Conservation (phyloP, 345 rosid genomes). For the Aurinia saxatilis region DNA sequence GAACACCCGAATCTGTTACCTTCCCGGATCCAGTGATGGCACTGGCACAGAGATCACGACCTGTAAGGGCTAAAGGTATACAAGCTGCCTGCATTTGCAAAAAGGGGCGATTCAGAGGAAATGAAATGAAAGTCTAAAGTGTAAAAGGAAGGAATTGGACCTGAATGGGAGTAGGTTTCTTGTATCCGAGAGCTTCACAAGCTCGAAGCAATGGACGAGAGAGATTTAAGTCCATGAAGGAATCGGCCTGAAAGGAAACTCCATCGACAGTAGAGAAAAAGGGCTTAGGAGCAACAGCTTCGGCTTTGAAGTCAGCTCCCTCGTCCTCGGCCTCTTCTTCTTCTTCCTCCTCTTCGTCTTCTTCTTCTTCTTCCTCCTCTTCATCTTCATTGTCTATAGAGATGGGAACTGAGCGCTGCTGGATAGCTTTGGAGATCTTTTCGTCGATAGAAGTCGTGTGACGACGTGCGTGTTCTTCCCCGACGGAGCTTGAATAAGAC, state of each 20-base stretch:
- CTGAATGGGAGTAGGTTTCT: slow-evolving; percentile 95
- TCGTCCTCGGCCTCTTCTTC: slow-evolving; percentile 70
- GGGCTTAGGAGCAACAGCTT: slow-evolving; percentile 37
- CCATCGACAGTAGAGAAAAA: slow-evolving; percentile 68
- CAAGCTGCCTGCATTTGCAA: slow-evolving; percentile 66
- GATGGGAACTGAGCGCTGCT: slow-evolving; percentile 35
- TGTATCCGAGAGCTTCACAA: slow-evolving; percentile 82
- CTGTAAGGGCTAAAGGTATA: slow-evolving; percentile 76
- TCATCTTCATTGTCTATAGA: slow-evolving; percentile 19
- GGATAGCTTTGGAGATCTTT: slow-evolving; percentile 65
- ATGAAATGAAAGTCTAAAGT: background rate
- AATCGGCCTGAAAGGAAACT: slow-evolving; percentile 70
- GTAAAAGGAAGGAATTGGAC: slow-evolving; percentile 22
- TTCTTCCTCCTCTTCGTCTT: slow-evolving; percentile 41
- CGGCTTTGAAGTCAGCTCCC: slow-evolving; percentile 30
- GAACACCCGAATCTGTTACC: too few relatives aligned
- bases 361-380: slow-evolving; percentile 15
- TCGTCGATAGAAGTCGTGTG: slow-evolving; percentile 83
- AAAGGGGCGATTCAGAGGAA: slow-evolving; percentile 1
- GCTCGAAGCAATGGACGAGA: slow-evolving; percentile 91
- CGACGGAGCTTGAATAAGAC: slow-evolving; percentile 69
- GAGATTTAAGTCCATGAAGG: slow-evolving; percentile 84
- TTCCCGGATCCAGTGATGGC: slow-evolving; percentile 98
- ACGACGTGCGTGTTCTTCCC: slow-evolving; percentile 88
- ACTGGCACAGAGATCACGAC: slow-evolving; percentile 97